A percentile compares a stretch with the other conserved stretches of the same genome.
phyloP scores from a whole-genome alignment of 768 basidiomycete genomes.

The Xerocomus brunneocitrinus region DNA sequence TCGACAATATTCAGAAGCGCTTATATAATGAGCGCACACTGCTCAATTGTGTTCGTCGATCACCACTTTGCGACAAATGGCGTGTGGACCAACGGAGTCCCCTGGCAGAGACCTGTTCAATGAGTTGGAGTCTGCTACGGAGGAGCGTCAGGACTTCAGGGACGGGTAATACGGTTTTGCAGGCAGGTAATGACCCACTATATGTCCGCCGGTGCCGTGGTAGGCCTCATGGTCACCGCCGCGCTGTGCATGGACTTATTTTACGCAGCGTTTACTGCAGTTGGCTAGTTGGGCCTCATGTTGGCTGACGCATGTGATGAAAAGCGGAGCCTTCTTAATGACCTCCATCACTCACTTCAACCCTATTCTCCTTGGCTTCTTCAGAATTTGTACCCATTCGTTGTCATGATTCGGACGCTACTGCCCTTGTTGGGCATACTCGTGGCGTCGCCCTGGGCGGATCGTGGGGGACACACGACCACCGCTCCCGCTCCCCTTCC shows the following conservation, averaged over 20 bases:
- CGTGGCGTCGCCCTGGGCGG: constrained; percentile 5
- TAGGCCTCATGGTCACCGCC: constrained; percentile 11
- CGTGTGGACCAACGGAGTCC: no score
- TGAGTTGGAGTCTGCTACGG: background rate
- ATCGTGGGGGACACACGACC: background rate
- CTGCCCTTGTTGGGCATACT: constrained; percentile 8
- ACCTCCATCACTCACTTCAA: constrained; percentile 1
- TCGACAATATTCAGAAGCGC: background rate
- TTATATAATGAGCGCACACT: background rate
- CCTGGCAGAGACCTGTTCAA: background rate
- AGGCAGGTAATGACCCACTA: constrained; percentile 1
- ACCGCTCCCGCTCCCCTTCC: background rate
- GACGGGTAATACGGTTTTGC: background rate
- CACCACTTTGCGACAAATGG: background rate
- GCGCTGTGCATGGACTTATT: background rate
- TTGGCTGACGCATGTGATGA: constrained; percentile 6
- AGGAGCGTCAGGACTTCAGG: background rate
- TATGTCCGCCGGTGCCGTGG: background rate
- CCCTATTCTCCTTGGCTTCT: constrained; percentile 3
- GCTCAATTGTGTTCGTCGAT: background rate
- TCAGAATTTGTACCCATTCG: constrained; percentile 1
- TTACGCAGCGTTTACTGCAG: background rate
- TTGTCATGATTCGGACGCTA: constrained; percentile 1
- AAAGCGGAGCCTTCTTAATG: constrained; percentile 8
- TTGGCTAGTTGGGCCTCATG: constrained; percentile 6